Evolutionary conservation across 2,329 filamentous ascomycete species (phyloP).

Genomic region (Fusarium illudens): DNA sequence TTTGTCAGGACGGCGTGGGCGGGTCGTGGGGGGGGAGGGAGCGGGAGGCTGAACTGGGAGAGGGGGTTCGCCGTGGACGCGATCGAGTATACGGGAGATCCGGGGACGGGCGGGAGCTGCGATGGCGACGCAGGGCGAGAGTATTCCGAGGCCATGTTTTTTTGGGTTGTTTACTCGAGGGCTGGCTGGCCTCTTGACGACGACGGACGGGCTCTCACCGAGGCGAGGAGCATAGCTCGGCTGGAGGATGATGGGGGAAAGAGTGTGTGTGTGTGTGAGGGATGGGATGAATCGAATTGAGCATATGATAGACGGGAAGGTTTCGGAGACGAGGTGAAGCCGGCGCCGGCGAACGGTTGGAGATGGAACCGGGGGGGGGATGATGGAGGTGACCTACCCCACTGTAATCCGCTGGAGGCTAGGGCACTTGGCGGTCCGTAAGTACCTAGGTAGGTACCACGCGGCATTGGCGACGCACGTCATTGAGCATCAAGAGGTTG

Average conservation of each 20-base stretch:
- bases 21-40: conserved; percentile 67
- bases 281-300: conserved; percentile 2
- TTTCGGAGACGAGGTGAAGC: conserved; percentile 13
- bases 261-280: not conserved
- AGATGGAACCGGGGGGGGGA: conserved; percentile 25
- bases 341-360: conserved; percentile 35
- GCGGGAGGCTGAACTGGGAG: conserved; percentile 66
- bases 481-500: conserved; percentile 27
- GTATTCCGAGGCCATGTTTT: conserved; percentile 46
- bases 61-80: conserved; percentile 69
- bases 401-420: conserved; percentile 31
- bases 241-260: not conserved
- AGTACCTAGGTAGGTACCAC: conserved; percentile 14
- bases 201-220: not conserved
- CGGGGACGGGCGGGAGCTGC: conserved; percentile 67
- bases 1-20: no score
- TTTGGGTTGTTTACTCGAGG: conserved; percentile 14
- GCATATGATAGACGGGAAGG: conserved; percentile 15
- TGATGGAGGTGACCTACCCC: conserved; percentile 26
- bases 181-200: conserved; percentile 23
- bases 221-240: conserved; percentile 18
- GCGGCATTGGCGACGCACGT: conserved; percentile 31
- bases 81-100: conserved; percentile 70
- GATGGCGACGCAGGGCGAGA: conserved; percentile 58
- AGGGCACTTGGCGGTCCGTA: conserved; percentile 34